Evolutionary conservation across 495 filamentous ascomycete genomes (phyloP).

Genomic region (Aspergillus homomorphus): DNA sequence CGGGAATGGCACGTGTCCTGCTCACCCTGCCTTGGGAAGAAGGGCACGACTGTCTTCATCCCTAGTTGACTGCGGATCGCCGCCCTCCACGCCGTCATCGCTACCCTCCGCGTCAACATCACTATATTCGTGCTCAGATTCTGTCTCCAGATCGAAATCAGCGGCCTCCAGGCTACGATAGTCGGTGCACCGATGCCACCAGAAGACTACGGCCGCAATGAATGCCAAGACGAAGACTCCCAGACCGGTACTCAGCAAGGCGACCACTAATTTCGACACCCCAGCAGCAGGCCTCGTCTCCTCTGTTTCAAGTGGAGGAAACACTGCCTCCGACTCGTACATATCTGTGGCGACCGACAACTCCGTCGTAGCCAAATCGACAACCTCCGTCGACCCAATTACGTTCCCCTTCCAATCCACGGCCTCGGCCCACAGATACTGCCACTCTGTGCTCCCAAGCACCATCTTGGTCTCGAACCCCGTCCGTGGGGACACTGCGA

Average conservation of each 20-base stretch:
- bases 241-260: background rate
- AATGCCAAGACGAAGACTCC: background rate
- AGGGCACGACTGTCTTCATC: background rate
- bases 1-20: no score
- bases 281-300: background rate
- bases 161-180: constrained; percentile 13
- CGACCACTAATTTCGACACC: background rate
- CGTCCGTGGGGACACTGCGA: constrained; percentile 10
- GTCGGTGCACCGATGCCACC: constrained; percentile 9
- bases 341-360: constrained; percentile 6
- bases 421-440: constrained; percentile 22
- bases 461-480: constrained; percentile 24
- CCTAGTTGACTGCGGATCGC: background rate
- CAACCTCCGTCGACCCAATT: constrained; percentile 14
- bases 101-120: background rate
- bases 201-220: background rate
- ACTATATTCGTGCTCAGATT: background rate
- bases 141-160: constrained; percentile 17
- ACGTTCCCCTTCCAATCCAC: constrained; percentile 10
- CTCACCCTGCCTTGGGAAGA: background rate
- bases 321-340: background rate
- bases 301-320: background rate
- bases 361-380: constrained; percentile 16
- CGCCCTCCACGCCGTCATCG: constrained; percentile 4
- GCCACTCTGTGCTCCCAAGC: constrained; percentile 13